Conservation (phyloP, 805 yeast genomes). For the Torulaspora maleeae region DNA sequence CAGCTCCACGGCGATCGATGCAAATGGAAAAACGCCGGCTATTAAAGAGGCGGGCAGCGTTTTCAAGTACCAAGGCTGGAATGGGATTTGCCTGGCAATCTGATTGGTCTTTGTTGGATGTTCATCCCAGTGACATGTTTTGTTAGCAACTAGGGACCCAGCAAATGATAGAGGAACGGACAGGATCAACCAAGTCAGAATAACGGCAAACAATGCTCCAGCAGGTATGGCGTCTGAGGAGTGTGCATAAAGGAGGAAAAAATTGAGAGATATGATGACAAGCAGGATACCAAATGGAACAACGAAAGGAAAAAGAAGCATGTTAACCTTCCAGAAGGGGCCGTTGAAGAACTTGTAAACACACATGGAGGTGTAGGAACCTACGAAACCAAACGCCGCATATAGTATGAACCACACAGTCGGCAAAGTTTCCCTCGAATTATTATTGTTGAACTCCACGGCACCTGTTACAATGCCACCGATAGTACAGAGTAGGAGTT, state of each 20-base stretch:
- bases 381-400: conserved; percentile 73
- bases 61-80: conserved; percentile 78
- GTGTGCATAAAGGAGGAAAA: conserved; percentile 68
- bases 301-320: conserved; percentile 73
- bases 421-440: conserved; percentile 88
- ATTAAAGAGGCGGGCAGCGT: conserved; percentile 62
- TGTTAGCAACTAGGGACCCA: conserved; percentile 79
- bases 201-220: conserved; percentile 79
- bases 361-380: conserved; percentile 83
- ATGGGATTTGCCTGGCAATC: conserved; percentile 93
- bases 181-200: conserved; percentile 77
- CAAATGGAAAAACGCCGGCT: conserved; percentile 91
- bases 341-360: conserved; percentile 89
- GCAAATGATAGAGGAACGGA: conserved; percentile 78
- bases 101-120: conserved; percentile 87
- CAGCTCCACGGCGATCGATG: conserved; percentile 91
- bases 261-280: conserved; percentile 65
- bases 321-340: conserved; percentile 80
- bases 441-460: conserved; percentile 85
- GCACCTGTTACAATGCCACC: conserved; percentile 77
- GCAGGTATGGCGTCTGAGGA: conserved; percentile 95
- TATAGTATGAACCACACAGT: conserved; percentile 85
- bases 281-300: conserved; percentile 78
- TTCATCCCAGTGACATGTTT: conserved; percentile 48
- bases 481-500: conserved; percentile 69